Evolutionary conservation across 768 basidiomycete genomes (phyloP), one percentile per base, ranked within the genome.

Genomic region (Serendipita sp.): DNA sequence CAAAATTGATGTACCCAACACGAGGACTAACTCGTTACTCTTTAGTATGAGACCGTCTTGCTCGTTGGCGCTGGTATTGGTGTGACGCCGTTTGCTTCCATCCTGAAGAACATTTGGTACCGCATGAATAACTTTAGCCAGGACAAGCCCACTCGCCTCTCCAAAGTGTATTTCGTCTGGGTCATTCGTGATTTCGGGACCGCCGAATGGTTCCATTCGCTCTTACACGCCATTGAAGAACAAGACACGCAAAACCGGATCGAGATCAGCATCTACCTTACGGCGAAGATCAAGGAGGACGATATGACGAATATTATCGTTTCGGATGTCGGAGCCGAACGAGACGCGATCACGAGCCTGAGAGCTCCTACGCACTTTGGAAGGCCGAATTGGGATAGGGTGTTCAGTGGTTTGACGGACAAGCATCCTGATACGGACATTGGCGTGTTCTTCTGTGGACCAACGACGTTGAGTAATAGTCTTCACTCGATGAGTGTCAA

Each of bases 1-100:
- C 11, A 16, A 41, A 16, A 32, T 10, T 8, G 7, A 8, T 45
- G 18, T 8, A 15, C 34, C 24, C 28, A 5, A 63, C 38, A 15
- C 53, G 16, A 28, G 28, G 10, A 46, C n/a, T 51, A 8, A 51
- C 48, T 8, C n/a, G 30, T 18, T n/a, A 24, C 18, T 53, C 16
- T 37, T 10, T 18, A 72, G 66, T 93, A 83, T 68, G 92, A 96
- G 76, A 88, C 90, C 0, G 80, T 93, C 41, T 75, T 95, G 37
- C 83, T 96, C 45, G 89, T 94, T 54, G 93, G 92, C 68, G 92
- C 89, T 65, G 95, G 94, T 74, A 97, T 98, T 67, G 94, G 94
- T 69, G 92, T 96, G 41, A 96, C 94, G 0, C 94, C 94, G 2
- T 96, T 97, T 70, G 92, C 94, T 63, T 91, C 89, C 86, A 91